Evolutionary conservation across 495 filamentous ascomycete species (phyloP).

Genomic region (Penicillium roqueforti): DNA sequence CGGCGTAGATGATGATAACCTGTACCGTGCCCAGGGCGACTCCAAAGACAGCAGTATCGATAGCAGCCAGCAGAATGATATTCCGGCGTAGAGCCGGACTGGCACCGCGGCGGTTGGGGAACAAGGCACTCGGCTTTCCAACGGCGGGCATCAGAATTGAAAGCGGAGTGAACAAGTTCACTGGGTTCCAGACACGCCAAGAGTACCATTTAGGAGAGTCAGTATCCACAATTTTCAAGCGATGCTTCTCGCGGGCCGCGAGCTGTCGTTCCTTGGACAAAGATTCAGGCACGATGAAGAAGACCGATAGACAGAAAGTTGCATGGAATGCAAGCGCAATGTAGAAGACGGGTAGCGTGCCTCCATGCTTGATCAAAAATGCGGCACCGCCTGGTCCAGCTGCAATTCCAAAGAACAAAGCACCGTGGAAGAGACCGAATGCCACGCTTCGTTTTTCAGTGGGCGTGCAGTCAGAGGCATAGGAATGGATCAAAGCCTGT

Average conservation of each 20-base stretch:
- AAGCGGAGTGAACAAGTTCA: conserved; percentile 70
- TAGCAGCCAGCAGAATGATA: conserved; percentile 68
- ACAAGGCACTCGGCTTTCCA: conserved; percentile 49
- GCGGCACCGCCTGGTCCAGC: conserved; percentile 76
- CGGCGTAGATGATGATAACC: conserved; percentile 74
- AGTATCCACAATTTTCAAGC: conserved; percentile 16
- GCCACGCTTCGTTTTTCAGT: conserved; percentile 74
- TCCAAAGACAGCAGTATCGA: conserved; percentile 75
- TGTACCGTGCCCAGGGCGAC: conserved; percentile 76
- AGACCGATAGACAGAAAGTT: conserved; percentile 64
- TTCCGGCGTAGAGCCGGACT: conserved; percentile 65
- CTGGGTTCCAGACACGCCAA: conserved; percentile 33
- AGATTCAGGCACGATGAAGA: conserved; percentile 76
- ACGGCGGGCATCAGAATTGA: conserved; percentile 73
- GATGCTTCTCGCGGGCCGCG: conserved; percentile 63
- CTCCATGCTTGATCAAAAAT: conserved; percentile 62
- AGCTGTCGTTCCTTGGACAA: conserved; percentile 63
- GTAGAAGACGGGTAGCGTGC: conserved; percentile 73
- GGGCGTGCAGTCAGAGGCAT: conserved; percentile 81
- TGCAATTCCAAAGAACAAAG: conserved; percentile 81
- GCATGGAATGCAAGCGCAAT: conserved; percentile 64
- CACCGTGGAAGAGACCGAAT: conserved; percentile 86
- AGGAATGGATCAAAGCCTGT: conserved; percentile 77
- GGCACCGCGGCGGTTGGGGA: conserved; percentile 60
- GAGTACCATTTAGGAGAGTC: conserved; percentile 17